Base-by-base conservation (phyloP, 1,284 basidiomycete species). In the Abortiporus biennis region DNA sequence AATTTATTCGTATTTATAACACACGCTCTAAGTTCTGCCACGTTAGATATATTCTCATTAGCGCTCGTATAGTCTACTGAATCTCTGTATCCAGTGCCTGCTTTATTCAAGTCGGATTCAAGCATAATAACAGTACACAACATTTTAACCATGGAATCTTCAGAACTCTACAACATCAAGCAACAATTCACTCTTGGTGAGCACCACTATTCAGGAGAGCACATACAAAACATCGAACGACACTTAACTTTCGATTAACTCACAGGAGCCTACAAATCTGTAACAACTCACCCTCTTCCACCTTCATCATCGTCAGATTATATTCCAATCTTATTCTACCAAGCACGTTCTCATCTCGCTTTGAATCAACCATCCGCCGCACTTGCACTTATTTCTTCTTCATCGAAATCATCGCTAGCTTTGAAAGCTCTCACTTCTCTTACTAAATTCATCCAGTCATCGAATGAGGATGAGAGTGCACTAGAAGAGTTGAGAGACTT, bases 401-500 rank as follows among this genome's bases (percentile, higher is more conserved):
- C 71, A 27, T 65, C 78, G 1, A 77, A 84, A 29, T n/a, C n/a
- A n/a, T 80, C 84, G 48, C 65, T 87, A 25, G 69, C 85, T 0
- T 59, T 87, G 33, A 85, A 82, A 53, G 87, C 91, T 9, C 75
- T 85, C 19, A 64, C 71, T 11, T 75, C 85, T 1, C 71, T 96
- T 40, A 84, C 90, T 9, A 71, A 70, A 16, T 89, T 83, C 57
- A 64, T 85, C 46, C 66, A 66, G 62, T 59, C 68, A 46, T 22
- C 44, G 13, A 71, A 68, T 13, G 62, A 63, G 17, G 59, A 54
- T 27, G 81, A 86, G 35, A 64, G 77, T 4, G 72, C 79, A 11
- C 69, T 95, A 2, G 91, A 92, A 55, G 79, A 86, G 56, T 68
- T 94, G 24, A 76, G 92, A 17, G 92, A 96, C 63, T 62, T 94